Evolutionary conservation across 352 stramenopile species (phyloP), one percentile per base, ranked within the genome.

Genomic region (Globisporangium echinulatum): DNA sequence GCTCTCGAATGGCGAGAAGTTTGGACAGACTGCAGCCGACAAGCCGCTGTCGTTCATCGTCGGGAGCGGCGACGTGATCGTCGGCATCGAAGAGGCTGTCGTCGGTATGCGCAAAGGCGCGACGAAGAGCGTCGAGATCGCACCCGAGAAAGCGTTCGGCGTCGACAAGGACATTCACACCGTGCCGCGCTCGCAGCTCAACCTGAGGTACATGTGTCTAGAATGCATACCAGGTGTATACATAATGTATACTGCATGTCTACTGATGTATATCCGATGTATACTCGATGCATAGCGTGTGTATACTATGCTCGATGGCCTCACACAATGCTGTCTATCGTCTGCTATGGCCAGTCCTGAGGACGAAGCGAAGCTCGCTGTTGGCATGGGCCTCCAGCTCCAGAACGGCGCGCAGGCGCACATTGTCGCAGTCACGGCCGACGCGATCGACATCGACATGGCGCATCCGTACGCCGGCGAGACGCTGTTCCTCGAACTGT

Each of bases 401-500:
- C 68, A 79, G 46, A 72, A 80, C 33, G 81, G 80, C 13, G 61
- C 89, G 54, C 72, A 77, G 49, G 83, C 78, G 37, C 76, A 69
- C 48, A 82, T 94, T 59, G 72, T 92, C 39, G 73, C 79, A 49
- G 64, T 94, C 44, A 81, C 75, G n/a, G 67, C 77, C 17, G 77
- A 94, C 15, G 72, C 60, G 13, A 83, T 92, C 38, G 80, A 90
- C 39, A 84, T 94, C 46, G 81, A 94, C 54, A 54, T 90, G 49
- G 73, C 82, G 17, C 82, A 91, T 59, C 77, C 78, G 19, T 89
- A 88, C 61, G 79, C 83, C 8, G 82, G 82, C n/a, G 75, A 94
- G 66, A 90, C 83, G 47, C 68, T 94, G 39, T 85, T 73, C 37
- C 77, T 90, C 9, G 85, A 87, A 50, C 48, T 94, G 52, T 74